Base-by-base conservation (phyloP, 768 basidiomycete species). In the Mycena capillaripes region DNA sequence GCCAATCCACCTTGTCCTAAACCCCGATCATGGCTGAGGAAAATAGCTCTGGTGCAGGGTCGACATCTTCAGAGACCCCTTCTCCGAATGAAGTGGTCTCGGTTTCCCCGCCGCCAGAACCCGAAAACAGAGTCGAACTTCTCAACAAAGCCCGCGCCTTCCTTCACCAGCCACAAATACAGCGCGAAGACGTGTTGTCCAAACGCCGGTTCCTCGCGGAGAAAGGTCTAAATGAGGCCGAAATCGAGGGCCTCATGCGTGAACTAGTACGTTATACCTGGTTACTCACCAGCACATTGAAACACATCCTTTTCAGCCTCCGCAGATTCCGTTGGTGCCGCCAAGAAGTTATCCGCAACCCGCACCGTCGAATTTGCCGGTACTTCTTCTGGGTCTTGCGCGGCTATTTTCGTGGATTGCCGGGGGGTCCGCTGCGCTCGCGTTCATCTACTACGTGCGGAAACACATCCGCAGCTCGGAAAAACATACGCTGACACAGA, bases 271-370 rank as follows among this genome's bases (percentile, higher is more conserved):
- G 87, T 79, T 12, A 27, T 17, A 27, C 36, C 53, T 23, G 16
- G 29, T 17, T 21, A 68, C 29, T 11, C 10, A 36, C 29, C 3
- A 17, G 21, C 14, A 32, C 25, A 12, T 30, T 29, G 50, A 38
- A 70, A 38, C 7, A 7, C 65, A 44, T 29, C 29, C 16, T 21
- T 50, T 53, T n/a, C 50, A 86, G 84, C 79, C 82, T 21, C 76
- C 74, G 27, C 80, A 80, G 66, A 68, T 78, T n/a, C 93, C 91
- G 11, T 68, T 80, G 7, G 80, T 95, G 40, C 93, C 93, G 23
- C 92, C 93, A 0, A 87, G 92, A 74, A 90, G 91, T 57, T 95
- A 95, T 76, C 93, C 93, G 4, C 89, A 88, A 70, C 87, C 85
- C 14, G 88, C 90, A 6, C 93, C 93, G 3, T 95, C 93, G 4